Evolutionary conservation across 2,329 filamentous ascomycete genomes (phyloP).

Genomic region (Botrytis sinoallii): DNA sequence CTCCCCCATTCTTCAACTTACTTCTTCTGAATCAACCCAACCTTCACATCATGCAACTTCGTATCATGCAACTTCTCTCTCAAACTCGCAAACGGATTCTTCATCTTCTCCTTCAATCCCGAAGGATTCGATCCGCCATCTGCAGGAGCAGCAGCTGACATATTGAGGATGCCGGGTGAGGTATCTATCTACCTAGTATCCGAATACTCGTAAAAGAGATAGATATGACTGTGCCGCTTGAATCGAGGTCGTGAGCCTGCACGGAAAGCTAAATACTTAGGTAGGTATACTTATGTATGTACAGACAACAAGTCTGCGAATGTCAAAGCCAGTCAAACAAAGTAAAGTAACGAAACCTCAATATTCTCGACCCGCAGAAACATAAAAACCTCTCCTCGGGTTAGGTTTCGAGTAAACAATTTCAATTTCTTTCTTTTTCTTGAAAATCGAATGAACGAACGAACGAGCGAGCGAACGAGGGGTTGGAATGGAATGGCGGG

Average conservation of each 20-base stretch:
- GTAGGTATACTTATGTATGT: no score
- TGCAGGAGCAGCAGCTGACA: conserved; percentile 30
- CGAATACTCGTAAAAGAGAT: neutral
- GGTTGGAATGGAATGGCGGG: neutral
- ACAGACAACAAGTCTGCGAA: no score
- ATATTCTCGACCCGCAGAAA: neutral
- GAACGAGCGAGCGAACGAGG: neutral
- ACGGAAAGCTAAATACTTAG: neutral
- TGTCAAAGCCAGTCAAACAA: no score
- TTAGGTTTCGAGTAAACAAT: neutral
- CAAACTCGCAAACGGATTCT: conserved; percentile 46
- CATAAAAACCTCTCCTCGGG: neutral
- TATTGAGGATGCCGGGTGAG: conserved; percentile 11
- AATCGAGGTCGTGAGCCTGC: neutral
- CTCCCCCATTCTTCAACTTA: conserved; percentile 33
- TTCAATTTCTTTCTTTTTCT: neutral
- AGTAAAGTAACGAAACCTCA: neutral
- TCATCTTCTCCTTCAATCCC: conserved; percentile 45
- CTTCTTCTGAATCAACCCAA: conserved; percentile 59
- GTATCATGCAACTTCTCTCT: conserved; percentile 52
- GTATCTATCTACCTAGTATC: neutral
- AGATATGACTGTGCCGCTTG: neutral
- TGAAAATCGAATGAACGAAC: neutral
- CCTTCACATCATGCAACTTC: conserved; percentile 55
- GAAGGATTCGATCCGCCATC: conserved; percentile 34